Percentiles rank a stretch among this genome's conserved stretches.
Evolutionary conservation across 495 filamentous ascomycete genomes (phyloP).

Genomic region (Aspergillus sclerotioniger): DNA sequence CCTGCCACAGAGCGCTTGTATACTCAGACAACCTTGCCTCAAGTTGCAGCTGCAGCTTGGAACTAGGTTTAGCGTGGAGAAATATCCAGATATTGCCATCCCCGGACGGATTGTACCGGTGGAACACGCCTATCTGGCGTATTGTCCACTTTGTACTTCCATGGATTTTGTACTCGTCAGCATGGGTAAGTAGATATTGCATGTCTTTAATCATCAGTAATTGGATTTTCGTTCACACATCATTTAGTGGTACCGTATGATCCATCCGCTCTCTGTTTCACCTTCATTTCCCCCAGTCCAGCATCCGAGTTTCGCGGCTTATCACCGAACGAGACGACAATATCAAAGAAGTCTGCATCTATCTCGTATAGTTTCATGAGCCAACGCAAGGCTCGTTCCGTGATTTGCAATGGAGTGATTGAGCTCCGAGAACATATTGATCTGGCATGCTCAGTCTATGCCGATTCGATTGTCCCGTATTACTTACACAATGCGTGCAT

Average conservation of each 20-base stretch:
- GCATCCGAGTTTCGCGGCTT: conserved; percentile 21
- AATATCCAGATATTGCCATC: conserved; percentile 20
- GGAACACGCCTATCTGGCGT: conserved; percentile 20
- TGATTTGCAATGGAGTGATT: conserved; percentile 13
- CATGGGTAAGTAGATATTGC: conserved; percentile 15
- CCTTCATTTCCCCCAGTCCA: conserved; percentile 15
- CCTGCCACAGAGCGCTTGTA: background rate
- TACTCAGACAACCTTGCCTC: background rate
- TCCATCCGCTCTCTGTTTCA: conserved; percentile 13
- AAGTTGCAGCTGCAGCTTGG: conserved; percentile 13
- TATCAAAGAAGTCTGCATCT: conserved; percentile 12
- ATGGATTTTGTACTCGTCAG: background rate
- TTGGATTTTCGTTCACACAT: background rate
- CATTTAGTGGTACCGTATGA: conserved; percentile 12
- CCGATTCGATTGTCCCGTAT: too few species aligned
- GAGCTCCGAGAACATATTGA: conserved; percentile 17
- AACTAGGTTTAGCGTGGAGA: conserved; percentile 10
- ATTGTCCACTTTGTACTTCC: conserved; percentile 14
- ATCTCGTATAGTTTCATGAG: conserved; percentile 14
- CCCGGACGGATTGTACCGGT: conserved; percentile 15
- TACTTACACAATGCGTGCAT: conserved; percentile 14
- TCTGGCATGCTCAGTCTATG: background rate
- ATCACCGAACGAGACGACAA: conserved; percentile 19
- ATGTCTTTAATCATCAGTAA: conserved; percentile 9
- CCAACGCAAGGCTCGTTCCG: conserved; percentile 6